Evolutionary conservation across 2,329 filamentous ascomycete species (phyloP), one percentile per base, ranked within the genome.

Genomic region (Xylaria sp.): DNA sequence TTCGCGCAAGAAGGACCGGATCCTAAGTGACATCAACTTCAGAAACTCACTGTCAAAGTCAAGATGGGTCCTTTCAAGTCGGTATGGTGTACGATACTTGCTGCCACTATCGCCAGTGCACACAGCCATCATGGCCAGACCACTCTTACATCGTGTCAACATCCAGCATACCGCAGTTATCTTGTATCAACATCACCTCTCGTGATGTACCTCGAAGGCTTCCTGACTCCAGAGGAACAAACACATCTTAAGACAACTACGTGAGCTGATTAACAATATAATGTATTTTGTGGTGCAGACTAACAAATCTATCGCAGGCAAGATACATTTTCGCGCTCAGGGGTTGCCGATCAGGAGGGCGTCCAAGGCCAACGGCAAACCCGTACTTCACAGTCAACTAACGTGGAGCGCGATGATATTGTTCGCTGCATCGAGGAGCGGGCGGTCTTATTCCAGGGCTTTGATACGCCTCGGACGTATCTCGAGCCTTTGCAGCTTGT

Each of bases 401-500:
- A 80, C 65, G 76, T 84, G 12, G 77, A 78, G n/a, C 78, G 80
- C 66, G 83, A 85, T 70, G 76, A 78, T 39, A 75, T 84, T 1
- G 83, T 84, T 7, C 79, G 79, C 28, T 85, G 84, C 76, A 81
- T 86, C 72, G 84, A 85, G 71, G 80, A 81, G 41, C 82, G 84
- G 31, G 84, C 84, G 2, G 77, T 83, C 15, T 72, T 76, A 20
- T 84, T 86, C 72, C 84, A 86, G 65, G 84, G 84, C 67, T 80
- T 82, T 66, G 78, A 81, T 70, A 73, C 77, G 9, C 75, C 79
- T 0, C 80, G 77, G 37, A 67, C 72, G 1, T 78, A 83, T 65
- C 78, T 86, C 10, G 84, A 86, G 76, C 83, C 84, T 0, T 74
- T 86, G 13, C 84, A 86, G 74, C 81, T 86, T 3, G 84, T 85